Percentiles rank a stretch among this genome's conserved stretches.
Evolutionary conservation across 208 protist genomes (phyloP).

Genomic region (Porcisia deanei): DNA sequence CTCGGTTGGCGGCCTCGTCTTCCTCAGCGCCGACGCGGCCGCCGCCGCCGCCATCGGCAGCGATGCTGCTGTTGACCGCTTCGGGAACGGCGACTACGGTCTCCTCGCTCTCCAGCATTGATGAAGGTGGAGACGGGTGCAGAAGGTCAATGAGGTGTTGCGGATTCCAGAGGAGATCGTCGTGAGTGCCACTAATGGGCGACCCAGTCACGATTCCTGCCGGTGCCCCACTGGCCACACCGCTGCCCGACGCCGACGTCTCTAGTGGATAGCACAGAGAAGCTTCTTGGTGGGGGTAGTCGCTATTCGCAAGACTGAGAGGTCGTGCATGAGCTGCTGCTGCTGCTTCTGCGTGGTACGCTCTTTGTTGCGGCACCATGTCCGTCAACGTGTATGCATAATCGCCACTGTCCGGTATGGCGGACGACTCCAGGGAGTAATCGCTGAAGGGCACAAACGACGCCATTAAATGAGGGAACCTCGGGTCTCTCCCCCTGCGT

Average conservation of each 20-base stretch:
- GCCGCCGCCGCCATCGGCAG: not conserved
- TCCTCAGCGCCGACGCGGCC: slow-evolving; percentile 5
- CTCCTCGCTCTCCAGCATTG: slow-evolving; percentile 1
- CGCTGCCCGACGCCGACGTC: not conserved
- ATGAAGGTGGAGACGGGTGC: not conserved
- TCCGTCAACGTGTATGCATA: not conserved
- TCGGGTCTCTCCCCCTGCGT: not conserved
- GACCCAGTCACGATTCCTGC: not conserved
- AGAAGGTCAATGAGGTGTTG: not conserved
- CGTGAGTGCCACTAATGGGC: not conserved
- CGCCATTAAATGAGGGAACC: not conserved
- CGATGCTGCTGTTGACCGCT: not conserved
- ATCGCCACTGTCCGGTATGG: not conserved
- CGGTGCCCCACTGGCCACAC: not conserved
- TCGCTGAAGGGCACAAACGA: not conserved
- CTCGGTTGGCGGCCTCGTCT: slow-evolving; percentile 7
- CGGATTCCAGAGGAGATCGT: not conserved
- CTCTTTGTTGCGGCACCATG: not conserved
- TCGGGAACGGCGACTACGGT: not conserved
- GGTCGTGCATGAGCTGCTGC: not conserved
- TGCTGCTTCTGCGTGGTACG: not conserved
- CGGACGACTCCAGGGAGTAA: not conserved
- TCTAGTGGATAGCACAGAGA: not conserved
- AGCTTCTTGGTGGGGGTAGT: not conserved
- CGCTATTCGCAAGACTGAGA: not conserved